Conservation (phyloP, 176 grass and related monocot genomes). For the Triticum dicoccoides region DNA sequence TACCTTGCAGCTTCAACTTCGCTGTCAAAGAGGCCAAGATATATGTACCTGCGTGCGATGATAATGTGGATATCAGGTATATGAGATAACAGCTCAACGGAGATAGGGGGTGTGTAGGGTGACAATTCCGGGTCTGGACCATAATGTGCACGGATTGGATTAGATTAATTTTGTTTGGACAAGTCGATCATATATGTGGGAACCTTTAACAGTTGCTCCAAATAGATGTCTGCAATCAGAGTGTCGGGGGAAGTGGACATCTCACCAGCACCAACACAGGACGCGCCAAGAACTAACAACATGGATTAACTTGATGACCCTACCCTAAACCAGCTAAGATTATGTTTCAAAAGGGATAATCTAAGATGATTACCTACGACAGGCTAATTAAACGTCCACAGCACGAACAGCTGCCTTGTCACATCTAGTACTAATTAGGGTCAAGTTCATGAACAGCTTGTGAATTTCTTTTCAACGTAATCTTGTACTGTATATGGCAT, state of each 20-base stretch:
- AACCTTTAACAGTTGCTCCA: conserved; percentile 30
- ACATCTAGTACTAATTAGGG: not conserved
- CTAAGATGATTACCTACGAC: not conserved
- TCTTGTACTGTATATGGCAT: not conserved
- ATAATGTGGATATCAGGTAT: not conserved
- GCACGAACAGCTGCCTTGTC: not conserved
- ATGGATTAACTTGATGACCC: not conserved
- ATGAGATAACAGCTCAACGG: not conserved
- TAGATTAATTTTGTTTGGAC: not conserved
- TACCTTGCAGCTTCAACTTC: conserved; percentile 98
- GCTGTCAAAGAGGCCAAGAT: conserved; percentile 95
- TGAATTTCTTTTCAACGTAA: not conserved
- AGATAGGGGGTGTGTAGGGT: not conserved
- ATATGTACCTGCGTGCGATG: conserved; percentile 69
- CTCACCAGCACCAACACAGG: not conserved
- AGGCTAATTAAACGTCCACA: not conserved
- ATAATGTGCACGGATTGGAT: not conserved
- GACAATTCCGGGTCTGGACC: not conserved
- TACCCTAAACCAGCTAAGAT: not conserved
- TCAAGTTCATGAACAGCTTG: not conserved
- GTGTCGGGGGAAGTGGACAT: conserved; percentile 2
- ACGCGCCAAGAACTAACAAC: not conserved
- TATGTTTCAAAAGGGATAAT: too few species aligned
- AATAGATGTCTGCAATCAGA: conserved; percentile 12
- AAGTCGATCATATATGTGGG: not conserved